Base-by-base conservation (phyloP, 768 basidiomycete species). In the Tylopilus rubrobrunneus region DNA sequence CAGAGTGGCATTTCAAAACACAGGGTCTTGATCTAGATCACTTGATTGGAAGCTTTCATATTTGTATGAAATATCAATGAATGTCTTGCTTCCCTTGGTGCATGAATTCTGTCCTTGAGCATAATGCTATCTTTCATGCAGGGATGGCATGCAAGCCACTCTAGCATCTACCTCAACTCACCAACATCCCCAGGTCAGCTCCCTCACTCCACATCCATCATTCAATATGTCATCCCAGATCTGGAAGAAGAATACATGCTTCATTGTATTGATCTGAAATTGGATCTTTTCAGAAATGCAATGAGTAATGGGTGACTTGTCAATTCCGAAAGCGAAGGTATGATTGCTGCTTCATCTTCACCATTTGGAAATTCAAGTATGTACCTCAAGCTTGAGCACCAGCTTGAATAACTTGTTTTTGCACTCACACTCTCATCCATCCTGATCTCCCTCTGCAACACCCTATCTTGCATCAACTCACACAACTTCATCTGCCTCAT, bases 221-320 rank as follows among this genome's bases (percentile, higher is more conserved):
- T 70, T 86, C 56, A 78, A 78, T 56, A 77, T 87, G 67, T 80
- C 83, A 9, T 78, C 78, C 8, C 77, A 74, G 56, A 33, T 74
- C 48, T 31, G 25, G 15, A n/a, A 17, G 31, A 40, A 31, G 15
- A 43, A 45, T 41, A n/a, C 17, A 1, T 23, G 4, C 7, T 36
- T 56, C 23, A 7, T 48, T 41, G 41, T 23, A 48, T 55, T 58
- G 23, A 60, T 43, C 33, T 31, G 37, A 28, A 6, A 11, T 43
- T 55, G 87, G 86, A 88, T 71, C 72, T 87, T 15, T 60, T 84
- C 85, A 2, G 85, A 85, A 60, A 88, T 89, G 87, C 83, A 82
- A 49, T 76, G 78, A 49, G 81, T 75, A 10, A 79, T 89, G 62
- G 74, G 78, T 29, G 80, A 74, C 21, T 82, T 53, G 78, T 82